These are phyloP conservation scores for Neurospora sp. DNA, from an alignment of 495 filamentous ascomycete genomes.

Conservation along the genomic window DNA sequence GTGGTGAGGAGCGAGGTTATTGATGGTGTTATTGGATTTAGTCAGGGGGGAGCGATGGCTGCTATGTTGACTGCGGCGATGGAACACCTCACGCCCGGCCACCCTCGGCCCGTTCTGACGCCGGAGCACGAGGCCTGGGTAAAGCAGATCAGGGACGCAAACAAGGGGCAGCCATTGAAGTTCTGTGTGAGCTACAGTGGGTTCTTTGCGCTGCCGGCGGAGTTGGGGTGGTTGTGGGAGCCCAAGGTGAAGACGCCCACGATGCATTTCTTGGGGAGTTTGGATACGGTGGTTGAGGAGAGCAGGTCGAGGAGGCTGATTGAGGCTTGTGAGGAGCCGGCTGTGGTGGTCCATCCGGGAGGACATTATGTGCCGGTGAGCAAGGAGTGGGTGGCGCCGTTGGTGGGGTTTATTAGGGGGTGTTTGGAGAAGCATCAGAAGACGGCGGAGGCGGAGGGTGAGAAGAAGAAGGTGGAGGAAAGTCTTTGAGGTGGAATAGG, in stretches of 20 bases:
- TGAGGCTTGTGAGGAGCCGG: constrained; percentile 52
- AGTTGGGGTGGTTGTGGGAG: constrained; percentile 63
- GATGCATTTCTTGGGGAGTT: constrained; percentile 69
- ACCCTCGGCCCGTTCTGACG: constrained; percentile 5
- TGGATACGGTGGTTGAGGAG: constrained; percentile 89
- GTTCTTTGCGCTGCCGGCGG: constrained; percentile 55
- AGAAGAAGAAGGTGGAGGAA: neutral
- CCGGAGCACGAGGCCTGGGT: constrained; percentile 24
- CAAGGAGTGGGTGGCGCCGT: constrained; percentile 65
- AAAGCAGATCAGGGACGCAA: constrained; percentile 28
- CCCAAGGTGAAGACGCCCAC: constrained; percentile 67
- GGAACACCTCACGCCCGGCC: constrained; percentile 31
- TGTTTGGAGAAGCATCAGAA: constrained; percentile 26
- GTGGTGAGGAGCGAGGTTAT: constrained; percentile 44
- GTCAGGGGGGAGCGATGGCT: constrained; percentile 57
- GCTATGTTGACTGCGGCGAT: constrained; percentile 54
- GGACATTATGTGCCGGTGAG: constrained; percentile 84
- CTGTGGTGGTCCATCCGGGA: constrained; percentile 75
- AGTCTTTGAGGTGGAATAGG: neutral
- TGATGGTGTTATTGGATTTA: constrained; percentile 69
- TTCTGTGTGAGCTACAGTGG: constrained; percentile 76
- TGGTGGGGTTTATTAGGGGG: constrained; percentile 66
- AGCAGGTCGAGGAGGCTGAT: constrained; percentile 52
- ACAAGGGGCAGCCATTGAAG: constrained; percentile 52
- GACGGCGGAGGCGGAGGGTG: neutral